These are phyloP conservation scores for Taiwanofungus camphoratus DNA, from an alignment of 1,284 basidiomycete species.

Conservation along the genomic window DNA sequence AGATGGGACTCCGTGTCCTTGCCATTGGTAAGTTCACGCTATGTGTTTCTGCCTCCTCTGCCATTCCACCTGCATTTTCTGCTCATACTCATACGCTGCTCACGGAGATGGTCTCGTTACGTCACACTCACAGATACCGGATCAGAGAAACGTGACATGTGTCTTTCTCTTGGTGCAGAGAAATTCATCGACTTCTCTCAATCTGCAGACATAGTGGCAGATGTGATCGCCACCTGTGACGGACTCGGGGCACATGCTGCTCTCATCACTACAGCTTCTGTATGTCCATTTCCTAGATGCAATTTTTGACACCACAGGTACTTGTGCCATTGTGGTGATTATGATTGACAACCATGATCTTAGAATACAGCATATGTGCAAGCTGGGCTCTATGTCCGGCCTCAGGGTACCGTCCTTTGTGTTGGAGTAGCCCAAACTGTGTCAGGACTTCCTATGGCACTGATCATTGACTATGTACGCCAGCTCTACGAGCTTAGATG, in stretches of 20 bases:
- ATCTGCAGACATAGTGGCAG: constrained; percentile 40
- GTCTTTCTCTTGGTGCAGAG: constrained; percentile 56
- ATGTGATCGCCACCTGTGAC: constrained; percentile 51
- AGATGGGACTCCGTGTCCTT: constrained; percentile 62
- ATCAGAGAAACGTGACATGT: constrained; percentile 57
- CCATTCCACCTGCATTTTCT: no score
- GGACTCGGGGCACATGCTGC: constrained; percentile 66
- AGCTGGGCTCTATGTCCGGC: constrained; percentile 65
- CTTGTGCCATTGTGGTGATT: background rate
- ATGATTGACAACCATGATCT: background rate
- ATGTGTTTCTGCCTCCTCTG: no score
- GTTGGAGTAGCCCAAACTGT: constrained; percentile 61
- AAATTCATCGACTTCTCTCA: constrained; percentile 68
- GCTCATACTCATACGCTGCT: no score
- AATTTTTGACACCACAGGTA: constrained; percentile 13
- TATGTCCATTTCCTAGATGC: constrained; percentile 3
- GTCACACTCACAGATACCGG: constrained; percentile 47
- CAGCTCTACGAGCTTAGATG: no score
- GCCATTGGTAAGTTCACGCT: constrained; percentile 55
- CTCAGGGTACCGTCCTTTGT: constrained; percentile 61
- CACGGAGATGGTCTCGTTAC: background rate
- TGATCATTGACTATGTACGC: constrained; percentile 53
- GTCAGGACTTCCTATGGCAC: constrained; percentile 69
- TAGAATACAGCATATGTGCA: constrained; percentile 59
- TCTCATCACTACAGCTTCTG: constrained; percentile 43